phyloP scores from a whole-genome alignment of 2,329 filamentous ascomycete genomes.

The Fusarium graminum region DNA sequence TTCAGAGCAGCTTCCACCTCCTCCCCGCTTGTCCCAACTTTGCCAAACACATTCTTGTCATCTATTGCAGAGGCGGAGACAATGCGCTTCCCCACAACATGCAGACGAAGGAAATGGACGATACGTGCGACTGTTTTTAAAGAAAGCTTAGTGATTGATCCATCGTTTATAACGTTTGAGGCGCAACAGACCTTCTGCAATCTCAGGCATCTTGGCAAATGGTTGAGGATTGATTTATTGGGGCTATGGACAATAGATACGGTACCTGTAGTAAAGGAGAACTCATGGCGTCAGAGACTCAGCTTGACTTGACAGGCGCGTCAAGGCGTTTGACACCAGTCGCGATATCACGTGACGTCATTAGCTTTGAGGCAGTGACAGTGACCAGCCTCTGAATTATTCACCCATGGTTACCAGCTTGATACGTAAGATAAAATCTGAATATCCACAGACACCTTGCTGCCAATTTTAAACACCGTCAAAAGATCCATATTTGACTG shows the following conservation, averaged over 20 bases:
- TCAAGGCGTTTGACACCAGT: not conserved
- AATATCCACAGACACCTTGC: slow-evolving; percentile 10
- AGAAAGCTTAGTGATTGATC: slow-evolving; percentile 11
- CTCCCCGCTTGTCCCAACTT: slow-evolving; percentile 82
- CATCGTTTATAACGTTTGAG: slow-evolving; percentile 1
- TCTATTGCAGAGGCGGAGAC: slow-evolving; percentile 77
- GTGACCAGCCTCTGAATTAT: not conserved
- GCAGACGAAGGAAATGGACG: slow-evolving; percentile 84
- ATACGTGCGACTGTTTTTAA: slow-evolving; percentile 77
- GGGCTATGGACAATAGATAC: not conserved
- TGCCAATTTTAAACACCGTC: slow-evolving; percentile 6
- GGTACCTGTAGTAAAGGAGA: not conserved
- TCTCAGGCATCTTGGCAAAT: slow-evolving; percentile 68
- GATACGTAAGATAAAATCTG: not conserved
- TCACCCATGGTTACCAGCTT: not conserved
- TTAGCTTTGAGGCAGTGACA: no score
- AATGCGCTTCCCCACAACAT: slow-evolving; percentile 87
- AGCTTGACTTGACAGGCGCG: slow-evolving; percentile 26
- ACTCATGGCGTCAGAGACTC: slow-evolving; percentile 31
- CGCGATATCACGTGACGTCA: slow-evolving; percentile 47
- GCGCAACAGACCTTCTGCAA: slow-evolving; percentile 65
- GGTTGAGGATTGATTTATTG: not conserved
- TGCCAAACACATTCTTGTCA: slow-evolving; percentile 89
- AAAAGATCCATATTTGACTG: slow-evolving; percentile 30
- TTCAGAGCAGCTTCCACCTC: slow-evolving; percentile 80